These are phyloP conservation scores for Solanum okadae DNA, from an alignment of 257 asterid species.

Conservation along the genomic window DNA sequence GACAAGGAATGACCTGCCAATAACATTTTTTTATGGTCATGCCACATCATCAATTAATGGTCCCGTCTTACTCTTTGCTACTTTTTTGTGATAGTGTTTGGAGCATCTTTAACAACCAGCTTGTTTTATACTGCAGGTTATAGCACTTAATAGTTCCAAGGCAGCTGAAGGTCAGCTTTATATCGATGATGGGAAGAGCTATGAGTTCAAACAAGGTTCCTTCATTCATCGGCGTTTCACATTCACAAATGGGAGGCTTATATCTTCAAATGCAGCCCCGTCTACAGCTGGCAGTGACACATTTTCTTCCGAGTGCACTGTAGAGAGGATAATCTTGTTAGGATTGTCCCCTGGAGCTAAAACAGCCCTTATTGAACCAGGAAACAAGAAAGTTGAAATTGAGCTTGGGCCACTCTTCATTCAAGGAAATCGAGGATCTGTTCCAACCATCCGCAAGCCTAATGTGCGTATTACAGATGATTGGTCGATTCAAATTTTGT, in stretches of 20 bases:
- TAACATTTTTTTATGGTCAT: background rate
- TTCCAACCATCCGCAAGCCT: conserved; percentile 74
- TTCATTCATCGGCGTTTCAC: conserved; percentile 66
- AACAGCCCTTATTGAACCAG: conserved; percentile 54
- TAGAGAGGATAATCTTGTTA: conserved; percentile 68
- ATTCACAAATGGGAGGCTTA: conserved; percentile 48
- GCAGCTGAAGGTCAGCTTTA: conserved; percentile 94
- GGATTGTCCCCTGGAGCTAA: conserved; percentile 50
- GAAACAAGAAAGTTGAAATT: conserved; percentile 35
- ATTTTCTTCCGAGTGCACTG: conserved; percentile 37
- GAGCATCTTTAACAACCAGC: background rate
- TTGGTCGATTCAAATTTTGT: conserved; percentile 67
- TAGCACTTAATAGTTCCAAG: conserved; percentile 74
- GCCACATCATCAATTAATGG: background rate
- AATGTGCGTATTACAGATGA: conserved; percentile 47
- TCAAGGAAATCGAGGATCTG: conserved; percentile 30
- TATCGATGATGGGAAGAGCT: conserved; percentile 91
- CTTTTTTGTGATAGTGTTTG: background rate
- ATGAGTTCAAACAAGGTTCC: conserved; percentile 57
- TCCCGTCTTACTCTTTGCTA: background rate
- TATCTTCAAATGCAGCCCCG: conserved; percentile 41
- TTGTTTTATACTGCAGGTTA: conserved; percentile 39
- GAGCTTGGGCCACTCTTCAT: conserved; percentile 59
- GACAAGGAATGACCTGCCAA: background rate
- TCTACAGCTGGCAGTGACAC: conserved; percentile 12